phyloP scores from a whole-genome alignment of 257 asterid genomes.

The Salvia miltiorrhiza region DNA sequence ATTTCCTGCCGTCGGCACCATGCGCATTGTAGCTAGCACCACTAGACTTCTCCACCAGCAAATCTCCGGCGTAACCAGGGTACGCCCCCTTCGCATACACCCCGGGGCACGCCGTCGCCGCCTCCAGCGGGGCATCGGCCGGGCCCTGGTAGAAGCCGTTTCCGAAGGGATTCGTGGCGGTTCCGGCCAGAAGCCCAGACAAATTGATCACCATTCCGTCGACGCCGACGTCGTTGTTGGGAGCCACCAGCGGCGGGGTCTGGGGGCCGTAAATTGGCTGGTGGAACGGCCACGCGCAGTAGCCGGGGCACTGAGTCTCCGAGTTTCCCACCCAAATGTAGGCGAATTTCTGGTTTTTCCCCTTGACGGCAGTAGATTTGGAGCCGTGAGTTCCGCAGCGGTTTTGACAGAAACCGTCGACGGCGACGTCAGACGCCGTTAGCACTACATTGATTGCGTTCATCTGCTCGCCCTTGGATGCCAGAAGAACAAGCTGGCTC shows the following conservation, averaged over 20 bases:
- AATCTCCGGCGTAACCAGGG: constrained; percentile 71
- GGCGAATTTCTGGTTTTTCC: constrained; percentile 46
- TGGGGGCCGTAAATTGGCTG: constrained; percentile 85
- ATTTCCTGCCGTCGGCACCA: constrained; percentile 60
- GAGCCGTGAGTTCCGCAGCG: constrained; percentile 67
- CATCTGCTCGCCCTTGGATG: constrained; percentile 49
- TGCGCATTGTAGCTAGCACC: constrained; percentile 83
- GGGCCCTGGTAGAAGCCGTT: constrained; percentile 68
- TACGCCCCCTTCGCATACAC: constrained; percentile 74
- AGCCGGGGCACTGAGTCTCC: constrained; percentile 56
- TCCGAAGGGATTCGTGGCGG: constrained; percentile 72
- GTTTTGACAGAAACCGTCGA: constrained; percentile 56
- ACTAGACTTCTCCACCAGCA: constrained; percentile 49
- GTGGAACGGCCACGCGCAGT: constrained; percentile 77
- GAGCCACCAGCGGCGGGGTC: constrained; percentile 56
- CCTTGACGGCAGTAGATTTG: constrained; percentile 18
- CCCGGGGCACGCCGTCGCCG: constrained; percentile 75
- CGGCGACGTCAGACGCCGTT: constrained; percentile 56
- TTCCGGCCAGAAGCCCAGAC: constrained; percentile 61
- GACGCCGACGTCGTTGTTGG: constrained; percentile 66
- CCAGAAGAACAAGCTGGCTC: constrained; percentile 42
- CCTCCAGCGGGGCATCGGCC: constrained; percentile 63
- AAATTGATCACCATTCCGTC: constrained; percentile 59
- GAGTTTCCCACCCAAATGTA: constrained; percentile 77
- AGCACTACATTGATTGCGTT: constrained; percentile 59